A percentile compares a stretch with the other conserved stretches of the same genome.
phyloP scores from a whole-genome alignment of 2,329 filamentous ascomycete species.

The Thelonectria blattea region DNA sequence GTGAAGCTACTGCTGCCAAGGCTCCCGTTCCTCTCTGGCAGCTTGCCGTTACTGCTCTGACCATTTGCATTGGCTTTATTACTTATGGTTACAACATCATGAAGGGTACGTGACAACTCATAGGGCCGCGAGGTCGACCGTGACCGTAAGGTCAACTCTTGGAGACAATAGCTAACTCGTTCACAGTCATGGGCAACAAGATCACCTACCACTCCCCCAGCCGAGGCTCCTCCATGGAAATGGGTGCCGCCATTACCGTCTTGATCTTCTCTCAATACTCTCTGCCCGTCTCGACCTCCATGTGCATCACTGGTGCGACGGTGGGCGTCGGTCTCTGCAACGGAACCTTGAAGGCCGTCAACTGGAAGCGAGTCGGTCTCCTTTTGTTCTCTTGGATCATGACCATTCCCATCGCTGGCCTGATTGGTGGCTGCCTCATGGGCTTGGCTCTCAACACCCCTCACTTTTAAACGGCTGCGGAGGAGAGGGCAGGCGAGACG shows the following conservation, averaged over 20 bases:
- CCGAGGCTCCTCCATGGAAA: slow-evolving; percentile 74
- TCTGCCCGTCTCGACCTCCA: slow-evolving; percentile 77
- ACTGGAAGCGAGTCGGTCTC: slow-evolving; percentile 75
- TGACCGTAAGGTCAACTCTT: neutral
- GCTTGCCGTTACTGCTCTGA: slow-evolving; percentile 69
- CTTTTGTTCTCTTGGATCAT: slow-evolving; percentile 67
- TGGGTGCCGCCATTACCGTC: slow-evolving; percentile 79
- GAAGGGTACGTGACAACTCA: slow-evolving; percentile 63
- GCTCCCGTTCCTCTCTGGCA: slow-evolving; percentile 76
- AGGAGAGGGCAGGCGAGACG: too few species aligned
- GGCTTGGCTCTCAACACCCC: slow-evolving; percentile 49
- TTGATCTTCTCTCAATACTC: slow-evolving; percentile 77
- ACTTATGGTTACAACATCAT: slow-evolving; percentile 87
- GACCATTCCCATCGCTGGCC: slow-evolving; percentile 51
- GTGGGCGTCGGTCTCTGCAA: slow-evolving; percentile 82
- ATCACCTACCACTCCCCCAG: slow-evolving; percentile 71
- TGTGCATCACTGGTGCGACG: slow-evolving; percentile 82
- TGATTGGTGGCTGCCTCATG: slow-evolving; percentile 50
- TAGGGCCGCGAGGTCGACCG: too few species aligned
- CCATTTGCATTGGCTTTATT: slow-evolving; percentile 70
- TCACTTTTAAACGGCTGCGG: slow-evolving; percentile 37
- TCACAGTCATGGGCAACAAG: slow-evolving; percentile 79
- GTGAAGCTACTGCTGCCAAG: slow-evolving; percentile 65
- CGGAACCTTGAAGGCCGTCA: slow-evolving; percentile 72
- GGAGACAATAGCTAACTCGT: slow-evolving; percentile 14